Conservation (phyloP, 2,329 filamentous ascomycete genomes). For the Penicillium concentricum region DNA sequence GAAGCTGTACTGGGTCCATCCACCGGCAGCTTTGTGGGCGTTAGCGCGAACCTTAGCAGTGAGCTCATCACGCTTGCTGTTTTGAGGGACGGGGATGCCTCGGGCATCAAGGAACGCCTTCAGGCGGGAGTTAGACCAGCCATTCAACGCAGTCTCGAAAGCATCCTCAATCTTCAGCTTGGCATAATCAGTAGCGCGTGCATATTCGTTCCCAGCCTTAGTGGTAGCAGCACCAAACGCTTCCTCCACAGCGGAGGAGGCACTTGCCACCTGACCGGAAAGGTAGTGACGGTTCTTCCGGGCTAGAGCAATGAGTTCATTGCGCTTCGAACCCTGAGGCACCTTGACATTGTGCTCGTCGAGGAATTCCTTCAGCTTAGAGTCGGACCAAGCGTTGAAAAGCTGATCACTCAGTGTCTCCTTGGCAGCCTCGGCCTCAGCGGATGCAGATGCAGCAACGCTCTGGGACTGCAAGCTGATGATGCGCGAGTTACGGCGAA, state of each 20-base stretch:
- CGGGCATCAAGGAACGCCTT: conserved; percentile 78
- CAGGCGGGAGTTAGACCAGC: conserved; percentile 73
- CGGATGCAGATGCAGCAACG: conserved; percentile 59
- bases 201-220: conserved; percentile 72
- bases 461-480: conserved; percentile 68
- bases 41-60: conserved; percentile 72
- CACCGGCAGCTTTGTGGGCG: conserved; percentile 66
- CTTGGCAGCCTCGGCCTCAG: conserved; percentile 68
- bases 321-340: conserved; percentile 85
- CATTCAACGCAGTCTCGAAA: conserved; percentile 61
- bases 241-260: conserved; percentile 48
- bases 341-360: conserved; percentile 89
- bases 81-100: conserved; percentile 71
- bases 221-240: conserved; percentile 69
- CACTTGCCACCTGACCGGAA: conserved; percentile 50
- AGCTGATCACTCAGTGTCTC: conserved; percentile 76
- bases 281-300: conserved; percentile 78
- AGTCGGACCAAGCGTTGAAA: conserved; percentile 87
- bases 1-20: conserved; percentile 74
- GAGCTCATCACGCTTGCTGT: conserved; percentile 69
- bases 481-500: conserved; percentile 86
- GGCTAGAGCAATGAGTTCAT: conserved; percentile 85
- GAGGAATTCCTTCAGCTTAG: conserved; percentile 84
- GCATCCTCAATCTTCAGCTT: conserved; percentile 62
- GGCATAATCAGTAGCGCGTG: conserved; percentile 70